Evolutionary conservation across 495 filamentous ascomycete genomes (phyloP), one percentile per base, ranked within the genome.

Genomic region (Wilcoxina mikolae): DNA sequence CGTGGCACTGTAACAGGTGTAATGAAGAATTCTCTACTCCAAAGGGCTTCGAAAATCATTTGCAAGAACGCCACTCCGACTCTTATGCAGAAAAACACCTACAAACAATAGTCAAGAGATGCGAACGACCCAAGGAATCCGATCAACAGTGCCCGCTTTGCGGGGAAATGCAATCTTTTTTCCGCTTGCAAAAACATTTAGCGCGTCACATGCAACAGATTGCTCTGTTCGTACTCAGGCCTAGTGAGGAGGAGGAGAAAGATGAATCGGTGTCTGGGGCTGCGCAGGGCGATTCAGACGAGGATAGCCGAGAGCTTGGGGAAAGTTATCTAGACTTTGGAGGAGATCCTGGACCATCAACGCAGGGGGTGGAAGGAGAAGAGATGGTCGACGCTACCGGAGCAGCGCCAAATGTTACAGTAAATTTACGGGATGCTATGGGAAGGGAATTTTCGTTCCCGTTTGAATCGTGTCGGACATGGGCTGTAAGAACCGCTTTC

Each of bases 191-290:
- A 29, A 58, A 56, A 11, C 60, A 64, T 38, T 33, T 64, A n/a
- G 55, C 48, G n/a, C 52, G 25, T 9, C 60, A 64, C 56, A 51
- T 64, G 59, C 55, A 64, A 45, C 60, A 64, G 27, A 42, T 64
- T 7, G 60, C 60, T 1, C 25, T 63, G 3, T 64, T 64, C 22
- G 53, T 41, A 12, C 58, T 61, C n/a, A n/a, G n/a, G n/a, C n/a
- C n/a, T n/a, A n/a, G n/a, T n/a, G n/a, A n/a, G n/a, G n/a, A n/a
- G n/a, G 31, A 35, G 31, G 31, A 35, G 31, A 15, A 15, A 15
- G 31, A 15, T 7, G 31, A 5, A 35, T 35, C 31, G 31, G 31
- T 15, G 15, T 35, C 31, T 35, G 31, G 31, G 15, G 31, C 7
- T 35, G 31, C 31, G 15, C 31, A 15, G 15, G 31, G 31, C 31